phyloP scores from a whole-genome alignment of 495 filamentous ascomycete genomes.

The Aspergillus bridgeri region DNA sequence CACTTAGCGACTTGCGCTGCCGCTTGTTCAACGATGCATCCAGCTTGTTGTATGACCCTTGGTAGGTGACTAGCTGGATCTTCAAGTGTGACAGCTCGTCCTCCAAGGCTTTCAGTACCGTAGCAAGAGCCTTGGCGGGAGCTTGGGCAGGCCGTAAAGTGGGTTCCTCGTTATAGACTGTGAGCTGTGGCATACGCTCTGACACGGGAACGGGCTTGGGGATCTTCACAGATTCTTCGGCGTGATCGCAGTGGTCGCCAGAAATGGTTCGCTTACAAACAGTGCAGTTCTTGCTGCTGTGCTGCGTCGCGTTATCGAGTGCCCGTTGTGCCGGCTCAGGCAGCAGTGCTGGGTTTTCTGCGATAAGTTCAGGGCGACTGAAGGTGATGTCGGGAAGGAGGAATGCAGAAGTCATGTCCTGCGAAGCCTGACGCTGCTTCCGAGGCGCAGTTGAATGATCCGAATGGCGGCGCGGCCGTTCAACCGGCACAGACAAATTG shows the following conservation, averaged over 20 bases:
- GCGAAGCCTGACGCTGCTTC: constrained; percentile 34
- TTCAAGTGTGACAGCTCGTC: constrained; percentile 84
- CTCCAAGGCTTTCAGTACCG: constrained; percentile 71
- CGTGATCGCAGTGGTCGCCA: constrained; percentile 31
- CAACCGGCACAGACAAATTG: constrained; percentile 30
- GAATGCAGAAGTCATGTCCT: constrained; percentile 81
- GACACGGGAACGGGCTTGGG: constrained; percentile 70
- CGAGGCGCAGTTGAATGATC: constrained; percentile 37
- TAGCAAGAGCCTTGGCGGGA: constrained; percentile 72
- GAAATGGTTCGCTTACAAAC: constrained; percentile 63
- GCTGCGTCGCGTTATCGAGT: constrained; percentile 57
- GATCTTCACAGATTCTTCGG: constrained; percentile 53
- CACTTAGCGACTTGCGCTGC: constrained; percentile 60
- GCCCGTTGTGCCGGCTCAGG: constrained; percentile 53
- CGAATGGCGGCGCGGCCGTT: constrained; percentile 45
- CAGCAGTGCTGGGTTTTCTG: constrained; percentile 33
- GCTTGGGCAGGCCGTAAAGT: constrained; percentile 74
- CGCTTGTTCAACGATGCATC: constrained; percentile 68
- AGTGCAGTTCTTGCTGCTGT: constrained; percentile 68
- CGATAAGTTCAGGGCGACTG: constrained; percentile 32
- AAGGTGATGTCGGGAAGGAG: constrained; percentile 67
- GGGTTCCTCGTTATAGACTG: constrained; percentile 59
- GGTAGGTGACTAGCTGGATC: constrained; percentile 56
- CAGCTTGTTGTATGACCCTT: constrained; percentile 60
- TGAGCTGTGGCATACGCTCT: constrained; percentile 53